Evolutionary conservation across 176 grass and related monocot genomes (phyloP).

Genomic region (Secale cereale): DNA sequence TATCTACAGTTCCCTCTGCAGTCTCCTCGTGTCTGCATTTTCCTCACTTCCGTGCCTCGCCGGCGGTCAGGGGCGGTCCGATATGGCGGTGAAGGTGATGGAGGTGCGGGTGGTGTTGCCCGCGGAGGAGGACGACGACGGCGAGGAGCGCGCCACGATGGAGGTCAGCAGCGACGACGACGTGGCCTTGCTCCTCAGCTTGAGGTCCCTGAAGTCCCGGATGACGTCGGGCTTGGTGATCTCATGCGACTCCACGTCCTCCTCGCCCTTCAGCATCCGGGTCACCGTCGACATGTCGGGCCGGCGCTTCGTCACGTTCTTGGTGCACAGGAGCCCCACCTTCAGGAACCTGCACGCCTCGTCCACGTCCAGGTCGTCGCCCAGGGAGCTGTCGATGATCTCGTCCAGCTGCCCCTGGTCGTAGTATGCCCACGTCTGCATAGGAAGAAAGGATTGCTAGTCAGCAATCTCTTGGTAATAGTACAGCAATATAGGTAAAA

Average conservation of each 20-base stretch:
- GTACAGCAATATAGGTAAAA: background rate
- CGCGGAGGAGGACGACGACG: conserved; percentile 37
- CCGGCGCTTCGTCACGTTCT: conserved; percentile 49
- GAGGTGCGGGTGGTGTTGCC: conserved; percentile 56
- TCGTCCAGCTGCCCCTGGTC: conserved; percentile 44
- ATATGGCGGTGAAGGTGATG: conserved; percentile 59
- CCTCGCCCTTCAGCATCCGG: conserved; percentile 57
- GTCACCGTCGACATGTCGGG: conserved; percentile 57
- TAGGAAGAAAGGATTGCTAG: conserved; percentile 8
- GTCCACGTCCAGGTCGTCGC: conserved; percentile 42
- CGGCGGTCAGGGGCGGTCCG: conserved; percentile 24
- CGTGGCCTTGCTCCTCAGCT: conserved; percentile 38
- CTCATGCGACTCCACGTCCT: conserved; percentile 29
- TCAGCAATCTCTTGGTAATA: background rate
- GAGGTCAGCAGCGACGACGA: conserved; percentile 48
- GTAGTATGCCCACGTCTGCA: conserved; percentile 76
- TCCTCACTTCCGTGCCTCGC: too few relatives aligned
- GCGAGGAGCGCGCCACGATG: conserved; percentile 33
- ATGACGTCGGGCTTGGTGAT: conserved; percentile 75
- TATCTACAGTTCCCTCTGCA: too few relatives aligned
- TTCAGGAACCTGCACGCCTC: conserved; percentile 78
- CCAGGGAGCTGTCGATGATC: conserved; percentile 62
- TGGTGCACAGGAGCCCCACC: conserved; percentile 74
- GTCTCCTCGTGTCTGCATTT: too few relatives aligned
- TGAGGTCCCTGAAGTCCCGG: conserved; percentile 64